A percentile compares a stretch with the other conserved stretches of the same genome.
These are phyloP conservation scores for Mortierella claussenii DNA, from an alignment of 192 early-diverging fungal species.

Conservation along the genomic window DNA sequence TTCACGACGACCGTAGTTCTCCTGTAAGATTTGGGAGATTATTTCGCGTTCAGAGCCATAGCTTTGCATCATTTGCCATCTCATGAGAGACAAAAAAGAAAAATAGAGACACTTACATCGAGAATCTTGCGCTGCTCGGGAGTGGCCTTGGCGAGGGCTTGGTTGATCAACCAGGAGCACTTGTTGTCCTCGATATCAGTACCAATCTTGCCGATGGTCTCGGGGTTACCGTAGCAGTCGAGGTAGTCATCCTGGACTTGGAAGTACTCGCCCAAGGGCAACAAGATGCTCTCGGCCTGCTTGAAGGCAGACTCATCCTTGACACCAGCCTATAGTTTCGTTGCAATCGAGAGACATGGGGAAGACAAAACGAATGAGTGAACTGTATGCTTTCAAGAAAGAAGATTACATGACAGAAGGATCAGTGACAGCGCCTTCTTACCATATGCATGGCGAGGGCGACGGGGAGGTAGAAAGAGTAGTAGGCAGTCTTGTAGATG, in stretches of 20 bases:
- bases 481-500: constrained; percentile 98
- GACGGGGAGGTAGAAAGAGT: constrained; percentile 99
- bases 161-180: constrained; percentile 98
- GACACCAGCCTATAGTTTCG: constrained; percentile 83
- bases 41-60: too few relatives aligned
- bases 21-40: too few relatives aligned
- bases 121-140: constrained; percentile 88
- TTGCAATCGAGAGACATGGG: too few relatives aligned
- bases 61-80: too few relatives aligned
- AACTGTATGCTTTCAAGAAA: background rate
- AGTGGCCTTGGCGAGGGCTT: constrained; percentile 82
- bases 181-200: constrained; percentile 99
- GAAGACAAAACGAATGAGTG: background rate
- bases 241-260: constrained; percentile 99
- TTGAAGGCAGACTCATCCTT: constrained; percentile 81
- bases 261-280: constrained; percentile 98
- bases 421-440: constrained; percentile 11
- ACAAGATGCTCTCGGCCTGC: constrained; percentile 85
- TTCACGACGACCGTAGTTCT: constrained; percentile 92
- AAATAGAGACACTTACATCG: constrained; percentile 60
- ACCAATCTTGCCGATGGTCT: constrained; percentile 97
- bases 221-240: constrained; percentile 94
- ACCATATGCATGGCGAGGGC: constrained; percentile 93
- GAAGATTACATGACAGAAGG: background rate
- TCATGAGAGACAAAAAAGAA: constrained; percentile 1